phyloP scores from a whole-genome alignment of 345 rosid genomes.

The Eucalyptus regnans region DNA sequence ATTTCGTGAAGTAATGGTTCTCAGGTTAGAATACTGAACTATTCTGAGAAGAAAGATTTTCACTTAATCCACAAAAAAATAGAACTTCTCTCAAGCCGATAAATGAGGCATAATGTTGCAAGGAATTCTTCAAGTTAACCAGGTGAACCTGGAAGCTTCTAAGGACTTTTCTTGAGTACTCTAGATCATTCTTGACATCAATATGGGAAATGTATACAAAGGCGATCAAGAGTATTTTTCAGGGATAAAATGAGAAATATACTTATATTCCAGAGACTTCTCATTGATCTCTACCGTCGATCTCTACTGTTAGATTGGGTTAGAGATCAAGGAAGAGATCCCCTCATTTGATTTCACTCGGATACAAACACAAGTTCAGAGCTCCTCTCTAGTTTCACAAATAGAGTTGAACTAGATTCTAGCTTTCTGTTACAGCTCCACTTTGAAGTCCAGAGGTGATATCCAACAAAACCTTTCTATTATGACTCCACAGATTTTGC shows the following conservation, averaged over 20 bases:
- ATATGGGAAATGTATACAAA: too few species aligned
- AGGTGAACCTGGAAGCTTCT: neutral
- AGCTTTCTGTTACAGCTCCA: neutral
- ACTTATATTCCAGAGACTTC: too few species aligned
- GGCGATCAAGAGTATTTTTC: too few species aligned
- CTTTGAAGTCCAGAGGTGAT: too few species aligned
- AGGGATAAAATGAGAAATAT: too few species aligned
- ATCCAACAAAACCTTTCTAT: too few species aligned
- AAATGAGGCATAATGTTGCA: neutral
- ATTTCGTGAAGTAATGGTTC: neutral
- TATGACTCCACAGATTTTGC: neutral
- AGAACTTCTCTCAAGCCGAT: neutral
- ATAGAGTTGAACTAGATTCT: neutral
- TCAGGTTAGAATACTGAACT: neutral
- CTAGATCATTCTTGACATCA: too few species aligned
- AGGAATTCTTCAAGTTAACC: neutral
- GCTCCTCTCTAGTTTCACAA: too few species aligned
- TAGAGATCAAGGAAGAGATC: neutral
- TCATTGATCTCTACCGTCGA: too few species aligned
- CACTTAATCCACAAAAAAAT: neutral
- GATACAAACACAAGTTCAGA: neutral
- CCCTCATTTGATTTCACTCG: neutral
- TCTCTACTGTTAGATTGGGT: too few species aligned
- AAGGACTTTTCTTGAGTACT: neutral
- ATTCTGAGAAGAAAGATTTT: neutral